Base-by-base conservation (phyloP, 129 eudicot genomes). In the Artemisia tridentata region DNA sequence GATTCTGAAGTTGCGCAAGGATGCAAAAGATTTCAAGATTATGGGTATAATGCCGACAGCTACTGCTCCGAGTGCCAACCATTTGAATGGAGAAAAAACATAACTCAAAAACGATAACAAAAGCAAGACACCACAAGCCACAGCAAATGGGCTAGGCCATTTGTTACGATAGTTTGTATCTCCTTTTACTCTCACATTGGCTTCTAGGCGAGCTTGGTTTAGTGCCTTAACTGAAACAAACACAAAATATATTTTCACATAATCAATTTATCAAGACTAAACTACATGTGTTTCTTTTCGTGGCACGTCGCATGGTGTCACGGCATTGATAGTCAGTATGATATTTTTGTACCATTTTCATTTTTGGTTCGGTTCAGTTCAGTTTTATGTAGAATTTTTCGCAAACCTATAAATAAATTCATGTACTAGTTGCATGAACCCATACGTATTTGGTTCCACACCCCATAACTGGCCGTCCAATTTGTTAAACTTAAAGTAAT, bases 161-260 rank as follows among this genome's bases (percentile, higher is more conserved):
- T 83, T 88, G 72, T 88, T 88, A 55, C 74, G 59, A 57, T 76
- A 78, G 17, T 65, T 88, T 15, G 59, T 55, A 2, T 77, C 80
- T 16, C 87, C 95, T 11, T 79, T 60, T 1, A 71, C 84, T 61
- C 90, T 77, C 0, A 86, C 80, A 41, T 79, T 85, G 38, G 98
- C 98, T 81, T 89, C 96, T 55, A 92, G 23, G 23, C 96, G 68
- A 1, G 96, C 89, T 78, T 89, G 84, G 67, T 92, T 92, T 78
- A 92, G 68, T 19, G 65, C 96, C 69, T 88, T 91, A 41, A 79
- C 97, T 91, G 19, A 54, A 48, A 63, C 11, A 70, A 62, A 7
- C 50, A 67, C 15, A 48, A 15, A 73, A 51, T 20, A 6, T 14
- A 56, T 6, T 57, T 25, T 58, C 9, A 11, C 17, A 3, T 61